A percentile compares a stretch with the other conserved stretches of the same genome.
Evolutionary conservation across 306 rosid genomes (phyloP).

Genomic region (Glycine latifolia): DNA sequence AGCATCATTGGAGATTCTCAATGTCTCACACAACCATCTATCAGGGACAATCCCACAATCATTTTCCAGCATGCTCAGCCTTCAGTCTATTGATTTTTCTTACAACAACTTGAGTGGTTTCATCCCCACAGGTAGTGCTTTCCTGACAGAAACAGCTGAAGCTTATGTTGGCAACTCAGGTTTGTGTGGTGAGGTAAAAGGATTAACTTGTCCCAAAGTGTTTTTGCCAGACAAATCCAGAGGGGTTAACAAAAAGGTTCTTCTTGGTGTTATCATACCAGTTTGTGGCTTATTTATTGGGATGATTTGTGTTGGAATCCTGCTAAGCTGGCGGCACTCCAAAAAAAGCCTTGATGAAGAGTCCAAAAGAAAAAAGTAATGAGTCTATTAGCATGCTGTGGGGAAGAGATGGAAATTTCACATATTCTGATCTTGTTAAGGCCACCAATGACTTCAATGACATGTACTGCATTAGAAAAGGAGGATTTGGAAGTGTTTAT

Average conservation of each 20-base stretch:
- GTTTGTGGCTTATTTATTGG: slow-evolving; percentile 49
- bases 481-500: slow-evolving; percentile 78
- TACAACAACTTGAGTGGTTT: slow-evolving; percentile 65
- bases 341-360: slow-evolving; percentile 48
- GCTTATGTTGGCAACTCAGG: slow-evolving; percentile 64
- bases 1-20: slow-evolving; percentile 55
- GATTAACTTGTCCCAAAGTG: slow-evolving; percentile 48
- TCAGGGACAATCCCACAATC: slow-evolving; percentile 62
- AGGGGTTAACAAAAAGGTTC: slow-evolving; percentile 49
- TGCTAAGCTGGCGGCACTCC: neutral
- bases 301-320: neutral
- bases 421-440: slow-evolving; percentile 58
- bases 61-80: slow-evolving; percentile 51
- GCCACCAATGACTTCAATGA: slow-evolving; percentile 67
- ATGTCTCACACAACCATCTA: slow-evolving; percentile 70
- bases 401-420: slow-evolving; percentile 56
- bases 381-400: slow-evolving; percentile 37
- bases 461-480: slow-evolving; percentile 69
- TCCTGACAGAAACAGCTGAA: slow-evolving; percentile 45
- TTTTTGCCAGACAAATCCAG: slow-evolving; percentile 33
- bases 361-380: slow-evolving; percentile 32
- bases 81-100: slow-evolving; percentile 63
- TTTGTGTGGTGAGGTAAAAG: slow-evolving; percentile 61
- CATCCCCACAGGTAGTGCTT: slow-evolving; percentile 55
- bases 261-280: slow-evolving; percentile 59